A percentile compares a stretch with the other conserved stretches of the same genome.
Evolutionary conservation across 768 basidiomycete genomes (phyloP).

Genomic region (Rhizopogon roseolus): DNA sequence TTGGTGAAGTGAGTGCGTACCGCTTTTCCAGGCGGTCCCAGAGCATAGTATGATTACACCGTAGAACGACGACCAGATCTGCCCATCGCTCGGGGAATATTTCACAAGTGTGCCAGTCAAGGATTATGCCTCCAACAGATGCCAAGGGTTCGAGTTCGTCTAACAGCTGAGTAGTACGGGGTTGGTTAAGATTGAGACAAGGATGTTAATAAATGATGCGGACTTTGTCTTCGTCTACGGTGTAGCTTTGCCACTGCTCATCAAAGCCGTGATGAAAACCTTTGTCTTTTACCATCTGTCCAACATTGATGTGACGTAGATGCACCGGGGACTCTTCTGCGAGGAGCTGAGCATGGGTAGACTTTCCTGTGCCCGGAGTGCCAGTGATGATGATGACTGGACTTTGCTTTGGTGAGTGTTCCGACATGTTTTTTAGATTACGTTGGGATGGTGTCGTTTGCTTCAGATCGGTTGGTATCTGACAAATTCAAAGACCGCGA

Average conservation of each 20-base stretch:
- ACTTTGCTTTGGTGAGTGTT: slow-evolving; percentile 20
- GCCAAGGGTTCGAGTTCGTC: slow-evolving; percentile 81
- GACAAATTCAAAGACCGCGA: too few relatives aligned
- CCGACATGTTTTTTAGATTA: too few relatives aligned
- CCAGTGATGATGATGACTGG: slow-evolving; percentile 86
- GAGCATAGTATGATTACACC: slow-evolving; percentile 80
- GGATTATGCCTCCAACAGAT: slow-evolving; percentile 69
- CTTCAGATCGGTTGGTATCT: too few relatives aligned
- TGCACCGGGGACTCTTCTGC: slow-evolving; percentile 64
- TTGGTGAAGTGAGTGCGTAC: slow-evolving; percentile 35
- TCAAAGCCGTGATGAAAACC: slow-evolving; percentile 82
- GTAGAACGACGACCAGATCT: slow-evolving; percentile 89
- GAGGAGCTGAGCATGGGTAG: slow-evolving; percentile 87
- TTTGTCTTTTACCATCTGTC: slow-evolving; percentile 83
- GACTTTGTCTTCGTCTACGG: slow-evolving; percentile 95
- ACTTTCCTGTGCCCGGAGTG: slow-evolving; percentile 94
- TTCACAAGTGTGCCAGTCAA: slow-evolving; percentile 95
- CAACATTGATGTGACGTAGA: slow-evolving; percentile 82
- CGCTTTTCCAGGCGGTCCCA: slow-evolving; percentile 91
- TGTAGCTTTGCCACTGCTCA: slow-evolving; percentile 92
- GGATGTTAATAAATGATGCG: slow-evolving; percentile 11
- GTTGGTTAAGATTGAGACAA: neutral
- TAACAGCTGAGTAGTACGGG: slow-evolving; percentile 50
- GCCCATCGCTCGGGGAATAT: slow-evolving; percentile 95
- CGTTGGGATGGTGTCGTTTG: too few relatives aligned